A percentile compares a stretch with the other conserved stretches of the same genome.
These are phyloP conservation scores for Mycena latifolia DNA, from an alignment of 768 basidiomycete genomes.

Conservation along the genomic window DNA sequence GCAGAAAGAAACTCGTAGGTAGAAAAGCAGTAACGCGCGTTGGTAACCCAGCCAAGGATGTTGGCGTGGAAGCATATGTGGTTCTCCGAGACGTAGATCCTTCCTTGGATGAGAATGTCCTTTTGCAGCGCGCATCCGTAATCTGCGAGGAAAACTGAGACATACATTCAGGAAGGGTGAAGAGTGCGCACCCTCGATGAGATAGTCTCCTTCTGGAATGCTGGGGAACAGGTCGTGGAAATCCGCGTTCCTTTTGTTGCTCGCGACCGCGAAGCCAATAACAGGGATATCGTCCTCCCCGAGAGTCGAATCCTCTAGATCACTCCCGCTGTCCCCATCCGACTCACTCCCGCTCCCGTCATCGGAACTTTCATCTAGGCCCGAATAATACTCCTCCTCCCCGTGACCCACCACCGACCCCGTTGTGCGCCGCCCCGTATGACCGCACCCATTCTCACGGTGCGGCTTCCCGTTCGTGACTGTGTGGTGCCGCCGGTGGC, in stretches of 20 bases:
- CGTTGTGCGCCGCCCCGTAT: slow-evolving; percentile 33
- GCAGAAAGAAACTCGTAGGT: slow-evolving; percentile 3
- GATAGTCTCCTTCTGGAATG: slow-evolving; percentile 95
- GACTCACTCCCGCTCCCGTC: slow-evolving; percentile 40
- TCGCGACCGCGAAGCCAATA: slow-evolving; percentile 97
- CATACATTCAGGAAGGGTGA: slow-evolving; percentile 10
- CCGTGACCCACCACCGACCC: slow-evolving; percentile 33
- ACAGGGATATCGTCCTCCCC: slow-evolving; percentile 88
- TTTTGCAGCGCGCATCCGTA: slow-evolving; percentile 98
- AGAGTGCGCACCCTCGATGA: slow-evolving; percentile 87
- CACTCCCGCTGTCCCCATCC: slow-evolving; percentile 43
- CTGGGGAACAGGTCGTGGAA: slow-evolving; percentile 94
- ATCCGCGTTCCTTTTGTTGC: slow-evolving; percentile 92
- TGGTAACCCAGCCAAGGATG: slow-evolving; percentile 98
- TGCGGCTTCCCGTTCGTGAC: slow-evolving; percentile 18
- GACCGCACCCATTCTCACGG: slow-evolving; percentile 8
- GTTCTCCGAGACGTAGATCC: slow-evolving; percentile 97
- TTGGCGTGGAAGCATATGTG: slow-evolving; percentile 99
- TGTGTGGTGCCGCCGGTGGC: slow-evolving; percentile 16
- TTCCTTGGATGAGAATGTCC: slow-evolving; percentile 96
- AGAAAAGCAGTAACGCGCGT: slow-evolving; percentile 66
- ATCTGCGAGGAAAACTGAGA: slow-evolving; percentile 62
- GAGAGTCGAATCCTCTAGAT: slow-evolving; percentile 53
- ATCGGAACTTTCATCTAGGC: slow-evolving; percentile 40
- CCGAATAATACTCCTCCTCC: slow-evolving; percentile 41